Conservation (phyloP, 148 eudicot species). For the Rhododendron vialii region DNA sequence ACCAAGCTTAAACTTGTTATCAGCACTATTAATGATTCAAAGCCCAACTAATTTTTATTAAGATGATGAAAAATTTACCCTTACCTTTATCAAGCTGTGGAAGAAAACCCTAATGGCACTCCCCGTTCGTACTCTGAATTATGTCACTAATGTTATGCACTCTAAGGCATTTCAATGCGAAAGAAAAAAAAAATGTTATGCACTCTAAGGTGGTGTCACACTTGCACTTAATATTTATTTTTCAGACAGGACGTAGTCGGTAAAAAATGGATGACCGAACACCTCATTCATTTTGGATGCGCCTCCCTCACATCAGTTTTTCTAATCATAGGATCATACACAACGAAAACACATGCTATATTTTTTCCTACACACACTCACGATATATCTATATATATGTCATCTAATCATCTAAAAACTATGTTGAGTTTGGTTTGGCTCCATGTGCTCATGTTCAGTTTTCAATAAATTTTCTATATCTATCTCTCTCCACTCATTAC, state of each 20-base stretch:
- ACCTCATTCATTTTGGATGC: background rate
- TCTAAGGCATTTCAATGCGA: background rate
- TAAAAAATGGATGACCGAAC: background rate
- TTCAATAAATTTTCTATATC: no score
- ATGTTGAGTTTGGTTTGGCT: no score
- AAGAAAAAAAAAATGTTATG: no score
- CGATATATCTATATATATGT: no score
- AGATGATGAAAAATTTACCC: background rate
- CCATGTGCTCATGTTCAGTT: no score
- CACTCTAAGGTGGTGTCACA: background rate
- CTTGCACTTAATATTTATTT: background rate
- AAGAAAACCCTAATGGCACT: background rate
- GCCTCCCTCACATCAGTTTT: background rate
- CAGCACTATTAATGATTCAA: background rate
- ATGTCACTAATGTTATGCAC: no score
- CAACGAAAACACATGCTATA: no score
- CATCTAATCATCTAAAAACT: no score
- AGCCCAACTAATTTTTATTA: background rate
- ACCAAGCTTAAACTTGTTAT: no score
- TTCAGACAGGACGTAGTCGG: background rate
- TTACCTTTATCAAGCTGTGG: background rate
- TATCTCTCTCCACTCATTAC: no score
- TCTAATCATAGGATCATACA: no score
- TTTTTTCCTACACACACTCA: no score
- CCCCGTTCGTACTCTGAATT: background rate